A percentile compares a stretch with the other conserved stretches of the same genome.
phyloP scores from a whole-genome alignment of 257 asterid genomes.

The Salvia rosmarinus region DNA sequence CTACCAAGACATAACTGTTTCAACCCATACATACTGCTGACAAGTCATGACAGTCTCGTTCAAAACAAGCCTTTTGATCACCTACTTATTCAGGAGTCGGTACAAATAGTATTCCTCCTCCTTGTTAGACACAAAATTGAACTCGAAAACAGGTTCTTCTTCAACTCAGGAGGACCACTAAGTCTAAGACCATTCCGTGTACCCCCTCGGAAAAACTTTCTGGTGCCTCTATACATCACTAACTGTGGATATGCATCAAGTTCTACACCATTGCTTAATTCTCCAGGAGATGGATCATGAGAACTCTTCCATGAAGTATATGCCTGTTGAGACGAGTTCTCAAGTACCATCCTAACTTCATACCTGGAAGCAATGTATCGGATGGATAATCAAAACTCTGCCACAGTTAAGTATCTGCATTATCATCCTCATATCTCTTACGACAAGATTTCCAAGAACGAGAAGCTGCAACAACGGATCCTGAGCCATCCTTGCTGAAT shows the following conservation, averaged over 20 bases:
- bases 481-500: slow-evolving; percentile 28
- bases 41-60: slow-evolving; percentile 33
- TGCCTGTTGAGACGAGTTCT: slow-evolving; percentile 34
- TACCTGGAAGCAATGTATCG: slow-evolving; percentile 51
- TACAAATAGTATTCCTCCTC: slow-evolving; percentile 41
- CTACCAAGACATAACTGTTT: slow-evolving; percentile 40
- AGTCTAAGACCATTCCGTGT: slow-evolving; percentile 57
- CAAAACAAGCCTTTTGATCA: slow-evolving; percentile 39
- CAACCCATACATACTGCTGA: slow-evolving; percentile 46
- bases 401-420: slow-evolving; percentile 33
- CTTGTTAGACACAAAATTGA: slow-evolving; percentile 29
- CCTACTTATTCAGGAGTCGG: slow-evolving; percentile 35
- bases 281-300: slow-evolving; percentile 51
- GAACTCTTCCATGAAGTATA: slow-evolving; percentile 43
- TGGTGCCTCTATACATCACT: slow-evolving; percentile 36
- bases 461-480: slow-evolving; percentile 34
- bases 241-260: slow-evolving; percentile 43
- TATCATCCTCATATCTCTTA: slow-evolving; percentile 29
- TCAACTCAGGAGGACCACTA: slow-evolving; percentile 42
- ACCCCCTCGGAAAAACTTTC: slow-evolving; percentile 39
- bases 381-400: slow-evolving; percentile 51
- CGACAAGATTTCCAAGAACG: slow-evolving; percentile 43
- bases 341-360: slow-evolving; percentile 56
- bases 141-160: slow-evolving; percentile 35
- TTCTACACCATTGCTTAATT: slow-evolving; percentile 35